Base-by-base conservation (phyloP, 495 filamentous ascomycete species). In the Hypoxylon lienhwacheense region DNA sequence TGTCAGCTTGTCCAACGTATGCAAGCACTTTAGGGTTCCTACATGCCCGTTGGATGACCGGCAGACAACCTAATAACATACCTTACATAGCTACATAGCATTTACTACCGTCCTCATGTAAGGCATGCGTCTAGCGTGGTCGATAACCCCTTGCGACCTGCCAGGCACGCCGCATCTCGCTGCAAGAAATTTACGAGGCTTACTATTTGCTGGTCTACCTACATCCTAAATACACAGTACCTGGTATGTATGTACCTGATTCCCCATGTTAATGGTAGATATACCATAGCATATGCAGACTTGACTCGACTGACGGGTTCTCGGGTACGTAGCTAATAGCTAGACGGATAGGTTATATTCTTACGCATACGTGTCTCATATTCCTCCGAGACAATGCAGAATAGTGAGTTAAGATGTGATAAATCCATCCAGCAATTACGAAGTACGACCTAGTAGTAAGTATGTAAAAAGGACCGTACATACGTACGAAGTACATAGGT, bases 21-120 rank as follows among this genome's bases (percentile, higher is more conserved):
- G 52, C 56, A 50, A 33, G 56, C 50, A 46, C 46, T 61, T 51
- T 47, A 54, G 35, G 26, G 42, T 17, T 49, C 36, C 37, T 36
- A 25, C 5, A 60, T 46, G 45, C 39, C 56, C 56, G 50, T 50
- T 46, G 41, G 40, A 32, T 24, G 33, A 29, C 51, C 50, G 50
- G 15, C 29, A 36, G 40, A 46, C 33, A 51, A 55, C 50, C 46
- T 51, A 42, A 61, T 54, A 42, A 26, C 39, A 59, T 20, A 12
- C 24, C 15, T 31, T 15, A 25, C 24, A 41, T 58, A 31, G 50
- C 28, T 32, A 34, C 43, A 53, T 32, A 43, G 41, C 41, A 25
- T 32, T 36, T 21, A 33, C 20, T n/a, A n/a, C n/a, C n/a, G n/a
- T n/a, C n/a, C n/a, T n/a, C n/a, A n/a, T n/a, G n/a, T n/a, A n/a